Evolutionary conservation across 1,139 yeast genomes (phyloP).

Genomic region (Candida tunisiensis): DNA sequence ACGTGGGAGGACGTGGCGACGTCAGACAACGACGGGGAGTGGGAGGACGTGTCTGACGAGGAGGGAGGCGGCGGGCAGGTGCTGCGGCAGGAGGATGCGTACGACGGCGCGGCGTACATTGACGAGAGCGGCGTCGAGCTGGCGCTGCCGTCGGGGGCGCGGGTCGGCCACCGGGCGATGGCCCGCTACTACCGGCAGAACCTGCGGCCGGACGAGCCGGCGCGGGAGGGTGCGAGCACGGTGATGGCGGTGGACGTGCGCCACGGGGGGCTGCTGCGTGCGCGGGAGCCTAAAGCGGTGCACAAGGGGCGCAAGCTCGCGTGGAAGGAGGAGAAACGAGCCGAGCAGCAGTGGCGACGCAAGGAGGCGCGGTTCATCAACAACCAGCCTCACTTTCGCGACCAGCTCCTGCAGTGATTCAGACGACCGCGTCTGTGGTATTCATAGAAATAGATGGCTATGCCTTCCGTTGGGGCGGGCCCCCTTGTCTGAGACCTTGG

Average conservation of each 20-base stretch:
- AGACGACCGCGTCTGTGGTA: too few species aligned
- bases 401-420: conserved; percentile 62
- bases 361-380: conserved; percentile 72
- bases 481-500: too few species aligned
- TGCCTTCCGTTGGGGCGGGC: too few species aligned
- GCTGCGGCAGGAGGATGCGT: conserved; percentile 23
- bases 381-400: conserved; percentile 84
- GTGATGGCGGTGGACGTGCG: conserved; percentile 86
- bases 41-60: conserved; percentile 25
- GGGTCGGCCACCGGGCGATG: conserved; percentile 80
- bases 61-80: conserved; percentile 34
- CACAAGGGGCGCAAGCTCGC: conserved; percentile 51
- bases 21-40: conserved; percentile 14
- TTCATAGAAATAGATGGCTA: too few species aligned
- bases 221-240: conserved; percentile 86
- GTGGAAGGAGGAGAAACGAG: conserved; percentile 57
- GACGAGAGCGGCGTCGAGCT: conserved; percentile 62
- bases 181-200: conserved; percentile 78
- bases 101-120: too few species aligned
- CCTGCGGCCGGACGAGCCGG: conserved; percentile 53
- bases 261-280: conserved; percentile 30
- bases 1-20: conserved; percentile 13
- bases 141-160: conserved; percentile 71
- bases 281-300: conserved; percentile 9
- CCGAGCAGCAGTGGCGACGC: conserved; percentile 57